Conservation (phyloP, 495 filamentous ascomycete genomes). For the Hyaloscypha hepaticicola region DNA sequence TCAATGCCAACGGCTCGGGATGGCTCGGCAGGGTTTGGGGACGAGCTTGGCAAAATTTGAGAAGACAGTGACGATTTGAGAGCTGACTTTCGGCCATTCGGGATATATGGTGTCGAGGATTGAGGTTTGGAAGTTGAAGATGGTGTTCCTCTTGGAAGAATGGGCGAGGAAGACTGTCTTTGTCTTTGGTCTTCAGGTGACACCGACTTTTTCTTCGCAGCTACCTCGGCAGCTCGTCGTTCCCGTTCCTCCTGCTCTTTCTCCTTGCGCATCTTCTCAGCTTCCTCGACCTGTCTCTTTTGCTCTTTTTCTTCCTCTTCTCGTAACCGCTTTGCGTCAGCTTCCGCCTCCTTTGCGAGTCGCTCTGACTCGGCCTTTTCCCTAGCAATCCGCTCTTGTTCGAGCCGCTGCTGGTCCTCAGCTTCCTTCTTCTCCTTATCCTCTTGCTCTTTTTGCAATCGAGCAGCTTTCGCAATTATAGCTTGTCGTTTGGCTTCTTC, state of each 20-base stretch:
- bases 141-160: constrained; percentile 11
- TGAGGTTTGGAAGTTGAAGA: constrained; percentile 1
- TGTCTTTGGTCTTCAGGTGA: neutral
- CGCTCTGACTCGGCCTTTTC: constrained; percentile 18
- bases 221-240: neutral
- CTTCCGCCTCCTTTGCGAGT: constrained; percentile 11
- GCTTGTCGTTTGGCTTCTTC: constrained; percentile 19
- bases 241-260: neutral
- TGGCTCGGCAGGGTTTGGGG: constrained; percentile 12
- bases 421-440: constrained; percentile 6
- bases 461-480: constrained; percentile 11
- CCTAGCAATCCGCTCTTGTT: constrained; percentile 16
- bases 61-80: constrained; percentile 19
- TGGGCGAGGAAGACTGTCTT: constrained; percentile 2
- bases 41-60: constrained; percentile 20
- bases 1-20: constrained; percentile 7
- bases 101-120: constrained; percentile 27
- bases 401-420: constrained; percentile 14
- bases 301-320: constrained; percentile 1
- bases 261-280: neutral
- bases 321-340: constrained; percentile 11
- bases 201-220: neutral
- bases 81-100: constrained; percentile 21
- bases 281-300: constrained; percentile 1
- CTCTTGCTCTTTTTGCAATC: constrained; percentile 16